Base-by-base conservation (phyloP, 495 filamentous ascomycete species). In the Talaromyces proteolyticus region DNA sequence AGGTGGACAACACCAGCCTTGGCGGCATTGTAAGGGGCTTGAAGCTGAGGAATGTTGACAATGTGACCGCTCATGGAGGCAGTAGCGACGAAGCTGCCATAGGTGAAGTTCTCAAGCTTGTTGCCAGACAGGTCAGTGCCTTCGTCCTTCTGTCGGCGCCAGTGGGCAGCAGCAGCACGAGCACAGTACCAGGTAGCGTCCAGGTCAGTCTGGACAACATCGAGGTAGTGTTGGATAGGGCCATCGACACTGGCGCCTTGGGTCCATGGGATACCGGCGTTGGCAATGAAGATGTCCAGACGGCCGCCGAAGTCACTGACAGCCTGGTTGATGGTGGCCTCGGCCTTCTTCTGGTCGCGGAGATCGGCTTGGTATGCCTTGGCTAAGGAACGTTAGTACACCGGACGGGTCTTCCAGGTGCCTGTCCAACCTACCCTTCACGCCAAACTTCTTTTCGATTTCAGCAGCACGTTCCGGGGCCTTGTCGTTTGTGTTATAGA, bases 101-200 rank as follows among this genome's bases (percentile, higher is more conserved):
- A 45, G 0, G 68, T 78, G 55, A 80, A 91, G 54, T 80, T 79
- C 52, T 82, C 72, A 23, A 91, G 70, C 64, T 76, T 77, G 56
- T 82, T 73, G 52, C 88, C 87, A 60, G 83, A 77, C 44, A 81
- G 52, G 36, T 82, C 79, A 1, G 80, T 85, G 14, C 82, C 80
- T 55, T 88, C 79, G 48, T 78, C 67, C 63, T 85, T 83, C 60
- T 85, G 81, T 26, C 73, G 62, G 44, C 77, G 69, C 69, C 80
- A 95, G 70, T 88, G 79, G 16, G 74, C 66, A 5, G 86, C 91
- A 1, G 89, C 89, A 3, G 81, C 85, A 43, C 79, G 78, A 22
- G 90, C 91, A 63, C 84, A 91, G 71, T 87, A 91, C 65, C 84
- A 91, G 8, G 84, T 85, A 50, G 88, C 85, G 63, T 92, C 88